These are phyloP conservation scores for Penicillium atrosanguineum DNA, from an alignment of 495 filamentous ascomycete species.

Conservation along the genomic window DNA sequence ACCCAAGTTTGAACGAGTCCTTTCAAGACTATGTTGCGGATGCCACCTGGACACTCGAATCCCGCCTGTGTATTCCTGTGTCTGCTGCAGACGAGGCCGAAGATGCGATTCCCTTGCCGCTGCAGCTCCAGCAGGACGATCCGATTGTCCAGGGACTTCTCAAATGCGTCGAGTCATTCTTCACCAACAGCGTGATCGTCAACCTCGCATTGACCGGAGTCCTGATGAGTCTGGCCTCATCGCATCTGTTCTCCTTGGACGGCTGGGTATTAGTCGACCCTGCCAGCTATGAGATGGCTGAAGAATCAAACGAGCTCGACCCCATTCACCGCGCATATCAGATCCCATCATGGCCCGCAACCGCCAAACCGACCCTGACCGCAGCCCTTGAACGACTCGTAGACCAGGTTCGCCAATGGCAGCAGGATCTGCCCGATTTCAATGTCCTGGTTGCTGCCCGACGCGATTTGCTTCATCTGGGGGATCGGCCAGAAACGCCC, in stretches of 20 bases:
- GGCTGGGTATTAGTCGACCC: constrained; percentile 86
- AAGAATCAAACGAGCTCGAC: constrained; percentile 20
- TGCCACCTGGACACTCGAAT: constrained; percentile 71
- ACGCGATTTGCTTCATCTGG: constrained; percentile 45
- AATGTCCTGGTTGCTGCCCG: constrained; percentile 73
- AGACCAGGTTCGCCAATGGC: constrained; percentile 62
- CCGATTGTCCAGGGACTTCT: constrained; percentile 71
- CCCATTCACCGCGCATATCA: constrained; percentile 31
- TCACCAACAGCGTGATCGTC: constrained; percentile 83
- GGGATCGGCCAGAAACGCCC: constrained; percentile 23
- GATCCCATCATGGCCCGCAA: constrained; percentile 37
- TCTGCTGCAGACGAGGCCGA: constrained; percentile 24
- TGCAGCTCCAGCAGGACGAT: constrained; percentile 63
- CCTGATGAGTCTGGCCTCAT: constrained; percentile 77
- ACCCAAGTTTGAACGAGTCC: constrained; percentile 69
- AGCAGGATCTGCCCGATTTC: constrained; percentile 69
- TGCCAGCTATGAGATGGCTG: constrained; percentile 29
- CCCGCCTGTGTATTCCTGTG: constrained; percentile 51
- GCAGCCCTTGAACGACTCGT: constrained; percentile 50
- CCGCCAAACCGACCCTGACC: constrained; percentile 40
- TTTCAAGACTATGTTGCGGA: constrained; percentile 86
- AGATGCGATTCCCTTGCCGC: constrained; percentile 28
- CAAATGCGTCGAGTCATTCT: constrained; percentile 70
- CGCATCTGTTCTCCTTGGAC: constrained; percentile 77
- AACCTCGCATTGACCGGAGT: constrained; percentile 84